phyloP scores from a whole-genome alignment of 768 basidiomycete species.

The Mycena filopes region DNA sequence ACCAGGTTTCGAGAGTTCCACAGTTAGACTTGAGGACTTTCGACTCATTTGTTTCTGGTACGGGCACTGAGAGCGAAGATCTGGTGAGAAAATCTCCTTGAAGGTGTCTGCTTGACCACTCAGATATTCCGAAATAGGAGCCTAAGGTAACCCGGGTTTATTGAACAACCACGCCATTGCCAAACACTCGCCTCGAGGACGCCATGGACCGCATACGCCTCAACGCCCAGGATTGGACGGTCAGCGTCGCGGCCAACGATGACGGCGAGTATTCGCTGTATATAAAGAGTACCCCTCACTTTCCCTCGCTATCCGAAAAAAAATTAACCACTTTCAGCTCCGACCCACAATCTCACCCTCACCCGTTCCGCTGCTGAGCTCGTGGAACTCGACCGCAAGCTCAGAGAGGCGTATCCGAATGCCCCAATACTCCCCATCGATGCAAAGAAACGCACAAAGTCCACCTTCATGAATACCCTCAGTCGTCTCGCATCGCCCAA shows the following conservation, averaged over 20 bases:
- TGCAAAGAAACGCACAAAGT: slow-evolving; percentile 73
- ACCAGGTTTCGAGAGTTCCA: too few species aligned
- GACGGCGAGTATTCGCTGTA: slow-evolving; percentile 81
- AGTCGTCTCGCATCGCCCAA: slow-evolving; percentile 84
- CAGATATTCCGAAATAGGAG: too few species aligned
- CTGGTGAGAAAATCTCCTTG: too few species aligned
- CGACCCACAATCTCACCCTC: slow-evolving; percentile 90
- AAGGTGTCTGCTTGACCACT: too few species aligned
- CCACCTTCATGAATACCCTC: slow-evolving; percentile 86
- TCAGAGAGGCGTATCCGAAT: slow-evolving; percentile 70
- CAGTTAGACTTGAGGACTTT: too few species aligned
- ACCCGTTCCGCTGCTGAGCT: slow-evolving; percentile 82
- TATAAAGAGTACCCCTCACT: slow-evolving; percentile 89
- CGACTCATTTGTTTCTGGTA: too few species aligned
- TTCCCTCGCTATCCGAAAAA: slow-evolving; percentile 9
- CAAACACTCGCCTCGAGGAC: too few species aligned
- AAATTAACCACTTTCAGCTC: slow-evolving; percentile 58
- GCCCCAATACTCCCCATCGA: slow-evolving; percentile 73
- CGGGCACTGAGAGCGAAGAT: too few species aligned
- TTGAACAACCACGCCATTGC: too few species aligned
- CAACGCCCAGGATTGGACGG: slow-evolving; percentile 85
- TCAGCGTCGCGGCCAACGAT: slow-evolving; percentile 90
- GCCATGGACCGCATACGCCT: slow-evolving; percentile 54
- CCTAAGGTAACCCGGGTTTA: too few species aligned
- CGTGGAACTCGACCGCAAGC: slow-evolving; percentile 83